Conservation (phyloP, 257 asterid genomes). For the Paraleonurus japonicus region DNA sequence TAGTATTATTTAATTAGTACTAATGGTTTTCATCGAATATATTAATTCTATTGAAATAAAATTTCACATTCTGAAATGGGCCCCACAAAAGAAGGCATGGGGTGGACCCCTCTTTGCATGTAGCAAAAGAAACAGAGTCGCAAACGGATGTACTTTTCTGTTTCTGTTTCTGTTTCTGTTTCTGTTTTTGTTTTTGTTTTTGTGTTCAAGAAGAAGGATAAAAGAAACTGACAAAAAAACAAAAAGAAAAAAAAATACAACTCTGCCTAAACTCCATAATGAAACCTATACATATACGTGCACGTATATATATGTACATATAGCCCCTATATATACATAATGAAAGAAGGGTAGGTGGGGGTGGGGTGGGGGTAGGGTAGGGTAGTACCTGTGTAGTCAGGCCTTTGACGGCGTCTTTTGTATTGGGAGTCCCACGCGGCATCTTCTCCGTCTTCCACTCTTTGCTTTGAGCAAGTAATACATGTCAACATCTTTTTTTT, state of each 20-base stretch:
- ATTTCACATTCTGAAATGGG: slow-evolving; percentile 8
- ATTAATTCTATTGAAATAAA: too few species aligned
- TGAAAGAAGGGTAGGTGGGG: neutral
- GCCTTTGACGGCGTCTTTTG: slow-evolving; percentile 98
- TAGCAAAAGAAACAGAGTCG: slow-evolving; percentile 26
- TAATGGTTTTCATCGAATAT: too few species aligned
- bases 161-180: slow-evolving; percentile 18
- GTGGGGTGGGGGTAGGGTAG: neutral
- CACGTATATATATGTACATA: neutral
- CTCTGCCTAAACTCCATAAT: neutral
- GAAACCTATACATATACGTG: neutral
- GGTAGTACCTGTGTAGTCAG: slow-evolving; percentile 77
- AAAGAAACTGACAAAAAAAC: slow-evolving; percentile 16
- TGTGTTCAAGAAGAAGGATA: slow-evolving; percentile 16
- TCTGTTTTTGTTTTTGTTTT: slow-evolving; percentile 24
- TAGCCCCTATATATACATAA: neutral
- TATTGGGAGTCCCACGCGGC: slow-evolving; percentile 88
- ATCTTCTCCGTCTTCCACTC: slow-evolving; percentile 60
- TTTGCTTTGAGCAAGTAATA: slow-evolving; percentile 92
- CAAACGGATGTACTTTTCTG: slow-evolving; percentile 13
- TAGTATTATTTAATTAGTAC: too few species aligned
- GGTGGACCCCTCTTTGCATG: slow-evolving; percentile 34
- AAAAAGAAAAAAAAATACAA: neutral
- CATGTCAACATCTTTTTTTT: slow-evolving; percentile 80
- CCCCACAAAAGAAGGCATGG: slow-evolving; percentile 15